These are phyloP conservation scores for Irpex sp. DNA, from an alignment of 1,284 basidiomycete species.

Conservation along the genomic window DNA sequence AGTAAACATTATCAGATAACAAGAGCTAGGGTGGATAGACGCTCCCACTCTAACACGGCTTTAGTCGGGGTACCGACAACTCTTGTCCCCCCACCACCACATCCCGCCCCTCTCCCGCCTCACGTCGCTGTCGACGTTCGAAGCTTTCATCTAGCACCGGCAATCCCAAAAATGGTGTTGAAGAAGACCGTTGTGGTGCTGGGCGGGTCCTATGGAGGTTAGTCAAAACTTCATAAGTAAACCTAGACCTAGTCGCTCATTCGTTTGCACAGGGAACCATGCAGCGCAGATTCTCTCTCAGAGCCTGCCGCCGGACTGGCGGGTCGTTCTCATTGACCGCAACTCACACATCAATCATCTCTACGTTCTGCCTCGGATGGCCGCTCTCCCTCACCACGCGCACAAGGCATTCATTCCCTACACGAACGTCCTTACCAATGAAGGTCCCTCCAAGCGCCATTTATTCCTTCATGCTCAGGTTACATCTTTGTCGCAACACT, in stretches of 20 bases:
- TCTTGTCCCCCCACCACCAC: too few species aligned
- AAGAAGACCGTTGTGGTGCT: slow-evolving; percentile 15
- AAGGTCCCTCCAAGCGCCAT: slow-evolving; percentile 24
- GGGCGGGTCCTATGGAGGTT: slow-evolving; percentile 18
- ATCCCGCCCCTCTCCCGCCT: not conserved
- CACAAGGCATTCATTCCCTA: slow-evolving; percentile 76
- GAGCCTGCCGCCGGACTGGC: slow-evolving; percentile 55
- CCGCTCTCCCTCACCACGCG: slow-evolving; percentile 64
- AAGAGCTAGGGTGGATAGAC: too few species aligned
- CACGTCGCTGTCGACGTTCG: not conserved
- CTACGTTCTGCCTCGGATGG: slow-evolving; percentile 62
- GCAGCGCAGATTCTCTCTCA: slow-evolving; percentile 58
- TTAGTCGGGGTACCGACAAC: not conserved
- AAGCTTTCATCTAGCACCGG: not conserved
- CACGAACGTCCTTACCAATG: slow-evolving; percentile 31
- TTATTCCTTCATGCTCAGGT: slow-evolving; percentile 40
- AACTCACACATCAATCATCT: slow-evolving; percentile 46
- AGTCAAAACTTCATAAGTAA: not conserved
- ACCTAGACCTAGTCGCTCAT: not conserved
- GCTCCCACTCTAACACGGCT: not conserved
- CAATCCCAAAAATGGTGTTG: not conserved
- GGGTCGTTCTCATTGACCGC: slow-evolving; percentile 68
- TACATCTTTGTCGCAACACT: slow-evolving; percentile 38
- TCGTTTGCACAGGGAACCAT: slow-evolving; percentile 33
- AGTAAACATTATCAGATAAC: too few species aligned